Conservation (phyloP, 192 early-diverging fungal species). For the Entomortierella beljakovae region DNA sequence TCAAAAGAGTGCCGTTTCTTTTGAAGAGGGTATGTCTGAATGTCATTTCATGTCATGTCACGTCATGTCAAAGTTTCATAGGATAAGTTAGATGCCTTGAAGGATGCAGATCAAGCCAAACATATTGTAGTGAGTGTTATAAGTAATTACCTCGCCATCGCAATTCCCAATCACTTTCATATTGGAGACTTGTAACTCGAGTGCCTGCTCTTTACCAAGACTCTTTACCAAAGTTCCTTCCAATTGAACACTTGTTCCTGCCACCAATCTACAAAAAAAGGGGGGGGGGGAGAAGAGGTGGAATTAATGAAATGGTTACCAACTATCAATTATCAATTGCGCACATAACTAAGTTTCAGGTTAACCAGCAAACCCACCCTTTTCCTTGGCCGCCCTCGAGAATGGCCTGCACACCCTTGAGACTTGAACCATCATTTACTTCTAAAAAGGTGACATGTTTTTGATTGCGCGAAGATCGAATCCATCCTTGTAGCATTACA, state of each 20-base stretch:
- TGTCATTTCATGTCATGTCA: no score
- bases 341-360: background rate
- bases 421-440: conserved; percentile 81
- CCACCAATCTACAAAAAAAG: conserved; percentile 63
- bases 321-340: no score
- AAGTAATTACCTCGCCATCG: conserved; percentile 64
- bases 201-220: conserved; percentile 76
- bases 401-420: conserved; percentile 78
- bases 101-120: background rate
- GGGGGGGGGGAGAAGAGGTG: no score
- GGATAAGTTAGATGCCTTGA: no score
- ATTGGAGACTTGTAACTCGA: conserved; percentile 73
- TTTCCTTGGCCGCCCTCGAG: conserved; percentile 62
- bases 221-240: conserved; percentile 73
- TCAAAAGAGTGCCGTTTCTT: conserved; percentile 85
- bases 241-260: conserved; percentile 81
- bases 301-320: no score
- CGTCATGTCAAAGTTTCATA: no score
- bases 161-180: conserved; percentile 67
- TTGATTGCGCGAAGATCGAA: conserved; percentile 84
- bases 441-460: conserved; percentile 83
- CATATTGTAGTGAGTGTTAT: background rate
- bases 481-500: conserved; percentile 80
- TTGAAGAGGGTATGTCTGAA: conserved; percentile 88
- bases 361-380: conserved; percentile 50